Evolutionary conservation across 164 flowering plant species (phyloP).

Genomic region (Malania oleifera): DNA sequence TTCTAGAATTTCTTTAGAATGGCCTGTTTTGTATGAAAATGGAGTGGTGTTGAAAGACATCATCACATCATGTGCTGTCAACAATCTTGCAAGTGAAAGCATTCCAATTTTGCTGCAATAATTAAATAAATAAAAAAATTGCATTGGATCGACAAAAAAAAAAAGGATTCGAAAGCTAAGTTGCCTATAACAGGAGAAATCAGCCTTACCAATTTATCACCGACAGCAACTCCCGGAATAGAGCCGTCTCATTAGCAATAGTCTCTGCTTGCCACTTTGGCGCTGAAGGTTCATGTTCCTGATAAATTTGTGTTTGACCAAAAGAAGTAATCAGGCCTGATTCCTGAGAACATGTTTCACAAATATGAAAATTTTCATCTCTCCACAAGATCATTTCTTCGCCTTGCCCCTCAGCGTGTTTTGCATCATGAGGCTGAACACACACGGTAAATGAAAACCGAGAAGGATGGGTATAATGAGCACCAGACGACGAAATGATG

Average conservation of each 20-base stretch:
- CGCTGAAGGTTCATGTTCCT: slow-evolving; percentile 23
- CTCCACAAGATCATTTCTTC: slow-evolving; percentile 41
- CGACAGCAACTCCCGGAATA: slow-evolving; percentile 57
- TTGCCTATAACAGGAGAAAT: not conserved
- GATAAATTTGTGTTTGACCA: slow-evolving; percentile 23
- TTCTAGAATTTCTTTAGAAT: slow-evolving; percentile 57
- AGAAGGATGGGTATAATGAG: slow-evolving; percentile 25
- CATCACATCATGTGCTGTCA: slow-evolving; percentile 55
- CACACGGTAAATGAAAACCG: slow-evolving; percentile 41
- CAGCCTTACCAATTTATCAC: slow-evolving; percentile 41
- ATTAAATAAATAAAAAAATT: not conserved
- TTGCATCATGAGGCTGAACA: slow-evolving; percentile 21
- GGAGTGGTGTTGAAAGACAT: slow-evolving; percentile 19
- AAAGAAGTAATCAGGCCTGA: slow-evolving; percentile 20
- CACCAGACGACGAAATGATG: slow-evolving; percentile 51
- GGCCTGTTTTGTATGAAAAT: slow-evolving; percentile 21
- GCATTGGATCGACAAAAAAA: no score
- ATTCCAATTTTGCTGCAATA: slow-evolving; percentile 78
- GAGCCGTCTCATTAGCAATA: slow-evolving; percentile 48
- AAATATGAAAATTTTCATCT: slow-evolving; percentile 37
- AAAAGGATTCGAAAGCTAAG: not conserved
- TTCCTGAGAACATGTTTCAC: slow-evolving; percentile 22
- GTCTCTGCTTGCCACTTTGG: slow-evolving; percentile 40
- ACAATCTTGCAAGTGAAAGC: slow-evolving; percentile 82
- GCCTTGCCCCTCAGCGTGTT: slow-evolving; percentile 13